Evolutionary conservation across 148 eudicot species (phyloP).

Genomic region (Mesembryanthemum crystallinum): DNA sequence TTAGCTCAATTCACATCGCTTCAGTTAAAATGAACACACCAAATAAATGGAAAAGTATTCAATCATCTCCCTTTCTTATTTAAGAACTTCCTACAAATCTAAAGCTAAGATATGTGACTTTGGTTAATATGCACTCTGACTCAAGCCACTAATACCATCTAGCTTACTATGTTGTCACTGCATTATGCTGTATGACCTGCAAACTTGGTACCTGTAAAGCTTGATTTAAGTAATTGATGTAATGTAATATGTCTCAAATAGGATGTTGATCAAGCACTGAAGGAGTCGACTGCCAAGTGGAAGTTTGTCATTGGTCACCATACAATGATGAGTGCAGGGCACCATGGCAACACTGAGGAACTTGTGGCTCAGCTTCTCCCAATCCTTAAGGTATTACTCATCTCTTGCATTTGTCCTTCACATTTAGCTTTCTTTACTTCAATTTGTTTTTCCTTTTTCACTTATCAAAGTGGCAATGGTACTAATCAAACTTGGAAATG

Average conservation of each 20-base stretch:
- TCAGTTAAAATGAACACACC: neutral
- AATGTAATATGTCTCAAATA: conserved; percentile 14
- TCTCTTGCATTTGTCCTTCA: neutral
- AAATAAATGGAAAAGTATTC: no score
- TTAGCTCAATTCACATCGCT: no score
- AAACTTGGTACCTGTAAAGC: neutral
- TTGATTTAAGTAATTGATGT: neutral
- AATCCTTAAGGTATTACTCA: conserved; percentile 51
- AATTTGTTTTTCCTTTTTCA: neutral
- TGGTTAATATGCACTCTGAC: neutral
- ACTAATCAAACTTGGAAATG: neutral
- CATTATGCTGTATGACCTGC: no score
- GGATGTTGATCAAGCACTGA: conserved; percentile 64
- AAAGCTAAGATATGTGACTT: neutral
- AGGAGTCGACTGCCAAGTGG: conserved; percentile 71
- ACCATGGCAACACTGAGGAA: conserved; percentile 70
- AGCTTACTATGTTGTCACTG: no score
- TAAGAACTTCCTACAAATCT: no score
- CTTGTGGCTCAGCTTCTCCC: conserved; percentile 71
- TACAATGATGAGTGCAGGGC: conserved; percentile 73
- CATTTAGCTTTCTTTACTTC: neutral
- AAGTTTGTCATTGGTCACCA: conserved; percentile 93
- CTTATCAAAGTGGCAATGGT: neutral
- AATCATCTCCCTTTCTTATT: no score
- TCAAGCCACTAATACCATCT: neutral